Base-by-base conservation (phyloP, 2,329 filamentous ascomycete species). In the Thielaviopsis cerberus region DNA sequence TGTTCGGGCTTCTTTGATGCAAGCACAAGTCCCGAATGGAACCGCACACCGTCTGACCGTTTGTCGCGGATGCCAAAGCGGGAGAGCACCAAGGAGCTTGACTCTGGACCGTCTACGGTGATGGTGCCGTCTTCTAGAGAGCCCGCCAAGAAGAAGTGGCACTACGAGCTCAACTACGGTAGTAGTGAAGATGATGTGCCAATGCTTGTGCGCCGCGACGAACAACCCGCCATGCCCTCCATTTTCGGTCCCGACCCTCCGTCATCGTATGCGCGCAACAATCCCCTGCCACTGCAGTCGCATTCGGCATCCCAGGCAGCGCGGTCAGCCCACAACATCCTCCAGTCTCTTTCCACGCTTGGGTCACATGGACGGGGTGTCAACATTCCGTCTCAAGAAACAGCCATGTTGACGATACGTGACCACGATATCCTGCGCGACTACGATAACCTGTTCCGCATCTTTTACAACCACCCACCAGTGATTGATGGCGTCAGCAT, bases 1-100 rank as follows among this genome's bases (percentile, higher is more conserved):
- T 94, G 86, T 66, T 95, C 89, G 5, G 89, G 88, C 17, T 96
- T 95, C 74, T 97, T 97, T 68, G 88, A 94, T 69, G 85, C 86
- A 24, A 87, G 82, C 67, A 89, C 84, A 51, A 88, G 82, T 65
- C 82, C 84, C 59, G 83, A 90, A 67, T 94, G 88, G 87, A 81
- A 82, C 24, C 72, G 72, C 61, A 70, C 72, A 6, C 70, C 68
- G 53, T 61, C 51, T 34, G 41, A 55, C 11, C 20, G 48, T 10
- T 13, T 34, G 25, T 22, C 24, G 23, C 51, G 48, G 27, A 30
- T 27, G 17, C 50, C 50, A 20, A 52, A 22, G 30, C 34, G 17
- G 41, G 53, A 55, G 4, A 23, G 20, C 8, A 15, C 22, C 24
- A 53, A 10, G 22, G 17, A 50, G n/a, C 17, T 51, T 10, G 17